phyloP scores from a whole-genome alignment of 2,329 filamentous ascomycete species.

The Claviceps capensis region DNA sequence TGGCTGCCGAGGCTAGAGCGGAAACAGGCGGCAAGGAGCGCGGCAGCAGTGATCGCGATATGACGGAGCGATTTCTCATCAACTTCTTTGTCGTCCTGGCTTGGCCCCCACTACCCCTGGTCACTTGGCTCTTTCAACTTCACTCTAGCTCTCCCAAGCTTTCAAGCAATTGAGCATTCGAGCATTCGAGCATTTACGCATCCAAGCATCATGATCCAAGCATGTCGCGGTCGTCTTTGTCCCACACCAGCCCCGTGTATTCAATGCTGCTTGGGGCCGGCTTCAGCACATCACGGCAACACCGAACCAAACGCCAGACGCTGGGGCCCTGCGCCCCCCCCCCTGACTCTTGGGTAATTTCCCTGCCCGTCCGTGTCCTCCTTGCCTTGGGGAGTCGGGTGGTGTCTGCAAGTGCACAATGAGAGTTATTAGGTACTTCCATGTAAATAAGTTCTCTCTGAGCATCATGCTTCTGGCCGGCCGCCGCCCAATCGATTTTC shows the following conservation, averaged over 20 bases:
- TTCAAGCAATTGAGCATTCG: not conserved
- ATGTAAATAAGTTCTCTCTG: not conserved
- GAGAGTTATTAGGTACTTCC: not conserved
- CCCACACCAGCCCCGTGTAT: conserved; percentile 6
- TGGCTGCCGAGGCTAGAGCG: not conserved
- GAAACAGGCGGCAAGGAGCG: not conserved
- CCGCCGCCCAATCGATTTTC: not conserved
- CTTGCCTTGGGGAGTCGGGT: not conserved
- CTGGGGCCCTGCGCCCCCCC: conserved; percentile 1
- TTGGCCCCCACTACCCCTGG: conserved; percentile 5
- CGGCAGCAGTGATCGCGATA: not conserved
- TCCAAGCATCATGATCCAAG: too few species aligned
- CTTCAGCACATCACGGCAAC: conserved; percentile 3
- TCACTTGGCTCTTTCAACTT: not conserved
- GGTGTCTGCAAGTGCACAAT: not conserved
- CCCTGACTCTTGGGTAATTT: conserved; percentile 5
- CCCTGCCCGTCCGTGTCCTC: conserved; percentile 1
- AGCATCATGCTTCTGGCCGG: not conserved
- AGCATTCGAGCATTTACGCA: not conserved
- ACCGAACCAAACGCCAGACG: conserved; percentile 2
- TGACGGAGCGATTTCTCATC: conserved; percentile 4
- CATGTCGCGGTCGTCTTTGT: conserved; percentile 2
- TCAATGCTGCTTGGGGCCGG: not conserved
- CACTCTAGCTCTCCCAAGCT: not conserved
- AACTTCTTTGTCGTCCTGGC: not conserved